A percentile compares a stretch with the other conserved stretches of the same genome.
These are phyloP conservation scores for Plasmodium vivax DNA, from an alignment of 169 alveolate species.

Conservation along the genomic window DNA sequence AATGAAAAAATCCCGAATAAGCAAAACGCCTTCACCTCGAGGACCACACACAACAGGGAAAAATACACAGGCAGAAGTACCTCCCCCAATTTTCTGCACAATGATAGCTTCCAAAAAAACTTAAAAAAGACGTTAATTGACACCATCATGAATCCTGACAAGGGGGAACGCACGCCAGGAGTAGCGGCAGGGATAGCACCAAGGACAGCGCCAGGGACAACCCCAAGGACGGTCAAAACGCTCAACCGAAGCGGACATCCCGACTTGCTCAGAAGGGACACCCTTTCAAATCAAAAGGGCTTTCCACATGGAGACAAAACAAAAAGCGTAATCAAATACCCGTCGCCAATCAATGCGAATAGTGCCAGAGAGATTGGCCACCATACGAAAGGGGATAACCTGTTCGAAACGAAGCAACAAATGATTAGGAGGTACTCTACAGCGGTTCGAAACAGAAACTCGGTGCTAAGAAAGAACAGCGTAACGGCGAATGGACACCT, in stretches of 20 bases:
- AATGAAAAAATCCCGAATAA: conserved; percentile 20
- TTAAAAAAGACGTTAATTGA: conserved; percentile 46
- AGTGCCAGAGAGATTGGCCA: background rate
- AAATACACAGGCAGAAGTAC: background rate
- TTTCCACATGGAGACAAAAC: conserved; percentile 7
- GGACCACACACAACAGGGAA: background rate
- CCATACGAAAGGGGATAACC: background rate
- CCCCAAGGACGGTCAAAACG: background rate
- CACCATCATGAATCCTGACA: conserved; percentile 47
- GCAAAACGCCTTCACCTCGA: background rate
- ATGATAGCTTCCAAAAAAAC: conserved; percentile 41
- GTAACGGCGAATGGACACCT: background rate
- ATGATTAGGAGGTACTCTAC: conserved; percentile 40
- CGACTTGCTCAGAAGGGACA: background rate
- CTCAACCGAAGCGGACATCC: background rate
- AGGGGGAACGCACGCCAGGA: background rate
- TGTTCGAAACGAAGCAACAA: conserved; percentile 20
- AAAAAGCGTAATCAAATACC: background rate
- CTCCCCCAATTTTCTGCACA: background rate
- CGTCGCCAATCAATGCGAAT: background rate
- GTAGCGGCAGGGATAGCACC: background rate
- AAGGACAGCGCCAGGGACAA: background rate
- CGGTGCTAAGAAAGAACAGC: background rate
- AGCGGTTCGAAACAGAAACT: conserved; percentile 10
- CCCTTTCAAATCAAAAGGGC: conserved; percentile 13